phyloP scores from a whole-genome alignment of 768 basidiomycete genomes.

The Sporobolomyces roseus region DNA sequence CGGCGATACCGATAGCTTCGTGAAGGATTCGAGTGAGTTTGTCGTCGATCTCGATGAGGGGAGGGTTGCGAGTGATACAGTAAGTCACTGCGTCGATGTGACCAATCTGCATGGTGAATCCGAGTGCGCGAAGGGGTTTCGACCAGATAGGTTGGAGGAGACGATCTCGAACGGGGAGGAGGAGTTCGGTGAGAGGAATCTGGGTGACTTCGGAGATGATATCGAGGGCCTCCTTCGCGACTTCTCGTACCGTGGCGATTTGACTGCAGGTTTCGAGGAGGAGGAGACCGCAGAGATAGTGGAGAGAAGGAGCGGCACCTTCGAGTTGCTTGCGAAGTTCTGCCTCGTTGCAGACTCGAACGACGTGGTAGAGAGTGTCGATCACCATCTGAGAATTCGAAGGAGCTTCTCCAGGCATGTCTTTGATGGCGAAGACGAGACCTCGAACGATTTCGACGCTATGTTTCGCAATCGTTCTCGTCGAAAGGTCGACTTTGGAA shows the following conservation, averaged over 20 bases:
- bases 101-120: slow-evolving; percentile 91
- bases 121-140: slow-evolving; percentile 91
- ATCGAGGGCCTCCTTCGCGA: slow-evolving; percentile 73
- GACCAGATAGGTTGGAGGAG: slow-evolving; percentile 85
- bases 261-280: slow-evolving; percentile 77
- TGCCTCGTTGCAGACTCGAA: slow-evolving; percentile 51
- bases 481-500: slow-evolving; percentile 63
- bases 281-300: slow-evolving; percentile 72
- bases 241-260: slow-evolving; percentile 75
- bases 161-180: slow-evolving; percentile 77
- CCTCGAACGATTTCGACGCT: slow-evolving; percentile 87
- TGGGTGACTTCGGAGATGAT: slow-evolving; percentile 70
- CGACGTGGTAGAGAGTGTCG: slow-evolving; percentile 60
- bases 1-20: slow-evolving; percentile 89
- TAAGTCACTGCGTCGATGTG: slow-evolving; percentile 97
- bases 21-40: slow-evolving; percentile 85
- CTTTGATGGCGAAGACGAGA: slow-evolving; percentile 84
- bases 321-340: slow-evolving; percentile 47
- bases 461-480: slow-evolving; percentile 75
- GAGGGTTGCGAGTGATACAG: slow-evolving; percentile 81
- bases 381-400: slow-evolving; percentile 72
- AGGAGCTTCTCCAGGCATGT: slow-evolving; percentile 84
- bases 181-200: slow-evolving; percentile 69
- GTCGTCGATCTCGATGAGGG: slow-evolving; percentile 84
- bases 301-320: slow-evolving; percentile 20